Conservation (phyloP, 192 early-diverging fungal genomes). For the Spinellus fusiger region DNA sequence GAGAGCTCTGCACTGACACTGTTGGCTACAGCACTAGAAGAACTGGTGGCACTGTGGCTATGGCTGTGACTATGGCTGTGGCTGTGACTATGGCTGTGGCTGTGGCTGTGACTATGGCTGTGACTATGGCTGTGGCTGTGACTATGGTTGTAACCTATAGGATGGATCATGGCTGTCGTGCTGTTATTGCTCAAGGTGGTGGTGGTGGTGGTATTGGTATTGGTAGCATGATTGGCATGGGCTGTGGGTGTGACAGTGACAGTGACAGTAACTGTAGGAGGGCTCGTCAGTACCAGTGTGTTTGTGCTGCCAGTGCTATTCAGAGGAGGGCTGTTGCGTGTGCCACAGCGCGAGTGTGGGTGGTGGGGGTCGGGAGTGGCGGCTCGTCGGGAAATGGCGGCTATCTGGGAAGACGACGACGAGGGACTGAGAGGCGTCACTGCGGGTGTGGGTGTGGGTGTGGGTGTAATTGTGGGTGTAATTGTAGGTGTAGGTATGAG, state of each 20-base stretch:
- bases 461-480: neutral
- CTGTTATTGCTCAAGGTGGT: neutral
- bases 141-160: no score
- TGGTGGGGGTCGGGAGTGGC: constrained; percentile 8
- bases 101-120: no score
- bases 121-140: no score
- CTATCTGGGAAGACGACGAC: neutral
- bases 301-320: no score
- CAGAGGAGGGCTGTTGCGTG: no score
- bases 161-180: no score
- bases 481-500: neutral
- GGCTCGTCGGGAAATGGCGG: constrained; percentile 1
- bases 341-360: neutral
- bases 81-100: no score
- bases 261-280: no score
- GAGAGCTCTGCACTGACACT: neutral
- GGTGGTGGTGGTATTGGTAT: neutral
- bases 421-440: neutral
- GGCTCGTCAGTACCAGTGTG: no score
- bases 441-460: neutral
- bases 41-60: no score
- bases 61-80: no score
- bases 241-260: constrained; percentile 5
- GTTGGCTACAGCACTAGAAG: no score
- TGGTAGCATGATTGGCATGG: neutral